Evolutionary conservation across 177 flowering plant species (phyloP).

Genomic region (Vitis hybrid): DNA sequence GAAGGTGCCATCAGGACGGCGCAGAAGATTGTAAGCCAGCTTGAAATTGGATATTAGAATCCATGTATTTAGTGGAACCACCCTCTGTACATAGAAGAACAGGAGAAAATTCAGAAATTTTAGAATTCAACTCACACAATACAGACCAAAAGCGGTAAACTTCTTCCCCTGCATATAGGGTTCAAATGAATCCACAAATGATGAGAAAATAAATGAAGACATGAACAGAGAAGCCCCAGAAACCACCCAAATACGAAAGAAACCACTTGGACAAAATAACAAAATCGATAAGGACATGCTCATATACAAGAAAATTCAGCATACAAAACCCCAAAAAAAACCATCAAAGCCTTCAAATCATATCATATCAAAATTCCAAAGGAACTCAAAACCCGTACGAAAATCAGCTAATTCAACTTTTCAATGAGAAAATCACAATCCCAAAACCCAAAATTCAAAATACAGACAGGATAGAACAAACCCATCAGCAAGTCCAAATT

Average conservation of each 20-base stretch:
- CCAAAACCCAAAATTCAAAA: neutral
- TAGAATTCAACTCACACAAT: neutral
- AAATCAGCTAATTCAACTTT: conserved; percentile 1
- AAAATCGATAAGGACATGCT: conserved; percentile 1
- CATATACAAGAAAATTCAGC: neutral
- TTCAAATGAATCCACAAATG: neutral
- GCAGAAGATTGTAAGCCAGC: conserved; percentile 76
- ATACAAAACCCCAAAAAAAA: neutral
- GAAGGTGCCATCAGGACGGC: conserved; percentile 84
- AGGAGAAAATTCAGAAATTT: neutral
- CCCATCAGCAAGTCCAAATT: neutral
- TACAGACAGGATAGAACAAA: neutral
- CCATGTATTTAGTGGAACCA: conserved; percentile 82
- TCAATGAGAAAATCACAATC: neutral
- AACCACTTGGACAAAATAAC: conserved; percentile 4
- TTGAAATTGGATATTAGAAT: conserved; percentile 82
- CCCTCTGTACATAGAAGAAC: conserved; percentile 37
- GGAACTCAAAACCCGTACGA: neutral
- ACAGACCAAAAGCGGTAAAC: neutral
- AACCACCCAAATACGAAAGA: neutral
- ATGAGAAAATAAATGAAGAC: too few species aligned
- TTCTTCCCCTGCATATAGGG: neutral
- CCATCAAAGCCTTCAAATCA: neutral
- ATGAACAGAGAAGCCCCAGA: conserved; percentile 9
- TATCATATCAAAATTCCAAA: neutral